Evolutionary conservation across 208 protist genomes (phyloP).

Genomic region (Leishmania mexicana): DNA sequence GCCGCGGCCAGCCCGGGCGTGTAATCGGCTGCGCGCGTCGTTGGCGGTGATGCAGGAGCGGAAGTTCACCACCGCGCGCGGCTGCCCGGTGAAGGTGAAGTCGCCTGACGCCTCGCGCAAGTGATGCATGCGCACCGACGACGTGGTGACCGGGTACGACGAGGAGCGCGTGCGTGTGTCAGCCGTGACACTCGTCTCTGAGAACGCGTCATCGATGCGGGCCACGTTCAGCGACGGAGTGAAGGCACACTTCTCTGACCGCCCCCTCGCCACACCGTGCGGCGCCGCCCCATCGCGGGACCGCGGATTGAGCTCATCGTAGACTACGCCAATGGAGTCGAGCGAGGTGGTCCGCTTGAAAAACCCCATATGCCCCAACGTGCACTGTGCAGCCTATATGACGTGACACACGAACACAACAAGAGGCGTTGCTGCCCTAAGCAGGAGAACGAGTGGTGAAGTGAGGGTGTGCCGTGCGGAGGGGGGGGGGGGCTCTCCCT

Average conservation of each 20-base stretch:
- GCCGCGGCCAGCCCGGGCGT: constrained; percentile 4
- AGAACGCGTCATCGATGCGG: constrained; percentile 39
- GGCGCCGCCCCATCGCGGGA: constrained; percentile 5
- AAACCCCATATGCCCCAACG: constrained; percentile 20
- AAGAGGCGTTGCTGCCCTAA: background rate
- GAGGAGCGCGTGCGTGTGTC: constrained; percentile 46
- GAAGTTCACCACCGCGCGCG: constrained; percentile 72
- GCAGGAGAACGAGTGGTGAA: too few relatives aligned
- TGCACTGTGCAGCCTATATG: background rate
- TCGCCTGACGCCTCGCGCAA: constrained; percentile 39
- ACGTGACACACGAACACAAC: too few relatives aligned
- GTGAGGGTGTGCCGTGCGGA: background rate
- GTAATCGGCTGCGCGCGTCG: constrained; percentile 12
- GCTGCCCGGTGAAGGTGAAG: constrained; percentile 71
- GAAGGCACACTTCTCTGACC: constrained; percentile 20
- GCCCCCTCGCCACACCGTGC: constrained; percentile 9
- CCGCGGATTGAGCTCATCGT: constrained; percentile 31
- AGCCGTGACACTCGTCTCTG: constrained; percentile 45
- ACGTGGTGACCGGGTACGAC: constrained; percentile 29
- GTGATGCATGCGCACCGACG: constrained; percentile 40
- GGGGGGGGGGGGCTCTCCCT: background rate
- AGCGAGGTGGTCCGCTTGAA: constrained; percentile 52
- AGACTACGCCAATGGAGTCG: constrained; percentile 47
- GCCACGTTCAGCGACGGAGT: constrained; percentile 2
- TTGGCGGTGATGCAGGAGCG: constrained; percentile 74